These are phyloP conservation scores for Pichia californica DNA, from an alignment of 805 yeast species.

Conservation along the genomic window DNA sequence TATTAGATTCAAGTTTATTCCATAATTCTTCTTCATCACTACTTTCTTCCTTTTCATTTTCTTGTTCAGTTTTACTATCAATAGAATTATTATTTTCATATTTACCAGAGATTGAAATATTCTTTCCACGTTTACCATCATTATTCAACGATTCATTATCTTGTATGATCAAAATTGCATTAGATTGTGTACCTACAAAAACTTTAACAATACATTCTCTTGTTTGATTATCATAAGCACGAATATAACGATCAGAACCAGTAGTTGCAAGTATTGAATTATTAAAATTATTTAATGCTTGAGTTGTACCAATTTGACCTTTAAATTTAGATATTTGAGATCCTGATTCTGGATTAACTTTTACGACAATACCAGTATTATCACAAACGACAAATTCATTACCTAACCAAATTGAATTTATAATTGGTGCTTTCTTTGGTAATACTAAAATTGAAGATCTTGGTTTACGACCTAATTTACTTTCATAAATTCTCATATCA, in stretches of 20 bases:
- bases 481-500: conserved; percentile 67
- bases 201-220: conserved; percentile 64
- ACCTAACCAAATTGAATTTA: conserved; percentile 23
- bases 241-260: conserved; percentile 80
- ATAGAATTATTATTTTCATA: too few relatives aligned
- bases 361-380: conserved; percentile 57
- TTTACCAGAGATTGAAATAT: too few relatives aligned
- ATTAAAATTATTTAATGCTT: conserved; percentile 27
- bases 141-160: conserved; percentile 37
- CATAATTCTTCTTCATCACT: conserved; percentile 31
- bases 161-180: conserved; percentile 44
- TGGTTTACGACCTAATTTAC: conserved; percentile 65
- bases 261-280: conserved; percentile 58
- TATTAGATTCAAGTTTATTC: conserved; percentile 23
- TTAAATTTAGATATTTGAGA: conserved; percentile 61
- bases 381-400: conserved; percentile 63
- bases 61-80: conserved; percentile 14
- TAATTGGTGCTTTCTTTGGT: conserved; percentile 14
- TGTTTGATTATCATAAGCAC: conserved; percentile 61
- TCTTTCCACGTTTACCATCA: too few relatives aligned
- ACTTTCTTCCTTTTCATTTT: conserved; percentile 27
- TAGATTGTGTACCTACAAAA: conserved; percentile 67
- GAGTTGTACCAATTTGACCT: conserved; percentile 73
- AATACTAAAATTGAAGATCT: conserved; percentile 37
- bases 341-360: conserved; percentile 45